Base-by-base conservation (phyloP, 1,284 basidiomycete species). In the Ceratobasidium sp. region DNA sequence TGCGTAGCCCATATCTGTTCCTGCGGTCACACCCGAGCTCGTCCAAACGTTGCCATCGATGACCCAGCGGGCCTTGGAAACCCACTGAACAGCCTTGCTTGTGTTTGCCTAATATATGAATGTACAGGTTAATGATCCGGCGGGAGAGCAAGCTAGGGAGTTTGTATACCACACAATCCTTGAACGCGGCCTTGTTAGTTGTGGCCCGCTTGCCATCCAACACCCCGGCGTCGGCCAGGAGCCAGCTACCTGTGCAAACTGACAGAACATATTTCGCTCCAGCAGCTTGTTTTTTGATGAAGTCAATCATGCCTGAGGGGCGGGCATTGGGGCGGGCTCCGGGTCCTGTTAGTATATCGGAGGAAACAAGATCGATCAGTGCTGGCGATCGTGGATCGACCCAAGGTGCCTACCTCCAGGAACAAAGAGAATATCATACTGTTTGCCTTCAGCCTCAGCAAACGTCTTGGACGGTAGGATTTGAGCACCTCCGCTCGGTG, bases 31-130 rank as follows among this genome's bases (percentile, higher is more conserved):
- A 12, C 80, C 80, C 34, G 78, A 78, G 45, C 75, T 75, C 0
- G 79, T 80, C 80, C 80, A 82, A 42, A 79, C 71, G 29, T 79
- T 79, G 13, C 80, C 80, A 64, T 80, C 79, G 1, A 77, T 76
- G 20, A 80, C 79, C 77, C 77, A 82, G 7, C 80, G 76, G 15
- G 80, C 80, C 49, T 77, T 77, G 17, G 76, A 72, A 10, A 79
- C 76, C 80, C 80, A 73, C 13, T 69, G 22, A 1, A 73, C 65
- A 25, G 50, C 64, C n/a, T 67, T 67, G 40, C 64, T 67, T 4
- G 64, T 67, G 29, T n/a, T 54, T 32, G 10, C 64, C 64, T 67
- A n/a, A 3, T 5, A 25, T 29, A 31, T 52, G 32, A 1, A 2
- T 32, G 31, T 54, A 31, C 52, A 54, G 38, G 12, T 43, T 13